These are phyloP conservation scores for Ramicandelaber brevisporus DNA, from an alignment of 192 early-diverging fungal species.

Conservation along the genomic window DNA sequence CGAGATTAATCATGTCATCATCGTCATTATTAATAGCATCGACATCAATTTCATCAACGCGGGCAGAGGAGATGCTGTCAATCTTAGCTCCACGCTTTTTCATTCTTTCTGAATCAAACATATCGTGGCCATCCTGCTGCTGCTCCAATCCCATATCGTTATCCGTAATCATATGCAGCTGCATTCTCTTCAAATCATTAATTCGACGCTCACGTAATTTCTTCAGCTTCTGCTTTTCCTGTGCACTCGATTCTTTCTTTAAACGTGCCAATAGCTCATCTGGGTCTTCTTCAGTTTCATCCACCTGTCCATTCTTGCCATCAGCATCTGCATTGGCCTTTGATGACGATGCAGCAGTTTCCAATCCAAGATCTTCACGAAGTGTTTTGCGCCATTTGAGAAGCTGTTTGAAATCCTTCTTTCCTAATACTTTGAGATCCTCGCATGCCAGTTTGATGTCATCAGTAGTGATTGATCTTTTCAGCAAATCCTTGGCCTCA, in stretches of 20 bases:
- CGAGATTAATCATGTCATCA: conserved; percentile 7
- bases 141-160: conserved; percentile 51
- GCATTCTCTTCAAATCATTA: conserved; percentile 43
- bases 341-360: conserved; percentile 5
- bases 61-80: conserved; percentile 6
- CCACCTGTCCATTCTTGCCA: conserved; percentile 8
- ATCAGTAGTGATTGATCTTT: conserved; percentile 43
- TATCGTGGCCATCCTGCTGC: conserved; percentile 18
- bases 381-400: conserved; percentile 71
- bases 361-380: conserved; percentile 24
- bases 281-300: conserved; percentile 8
- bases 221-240: conserved; percentile 15
- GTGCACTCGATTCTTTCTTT: conserved; percentile 17
- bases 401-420: conserved; percentile 74
- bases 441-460: conserved; percentile 54
- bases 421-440: conserved; percentile 82
- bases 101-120: conserved; percentile 29
- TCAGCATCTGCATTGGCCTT: conserved; percentile 15
- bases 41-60: conserved; percentile 18
- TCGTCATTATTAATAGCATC: conserved; percentile 16
- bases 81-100: too few relatives aligned
- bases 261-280: conserved; percentile 8
- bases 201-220: conserved; percentile 33
- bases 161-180: conserved; percentile 53
- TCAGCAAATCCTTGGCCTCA: conserved; percentile 22